Evolutionary conservation across 495 filamentous ascomycete species (phyloP).

Genomic region (Aspergillus taichungensis): DNA sequence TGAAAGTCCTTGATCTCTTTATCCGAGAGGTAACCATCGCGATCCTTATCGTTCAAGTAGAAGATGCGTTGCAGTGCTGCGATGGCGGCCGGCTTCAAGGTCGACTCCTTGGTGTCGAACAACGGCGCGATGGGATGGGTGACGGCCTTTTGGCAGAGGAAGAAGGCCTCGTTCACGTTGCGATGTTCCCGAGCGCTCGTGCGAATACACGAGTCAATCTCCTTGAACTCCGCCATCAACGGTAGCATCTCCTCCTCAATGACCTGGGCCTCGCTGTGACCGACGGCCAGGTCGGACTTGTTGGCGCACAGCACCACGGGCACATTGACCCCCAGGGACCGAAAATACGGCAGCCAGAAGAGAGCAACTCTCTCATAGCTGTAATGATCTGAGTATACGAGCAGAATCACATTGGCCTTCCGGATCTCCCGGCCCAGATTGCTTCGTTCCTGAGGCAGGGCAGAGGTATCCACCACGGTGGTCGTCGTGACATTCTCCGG

Average conservation of each 20-base stretch:
- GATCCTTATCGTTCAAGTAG: conserved; percentile 91
- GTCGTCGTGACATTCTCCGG: conserved; percentile 93
- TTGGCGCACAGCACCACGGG: conserved; percentile 95
- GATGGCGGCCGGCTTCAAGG: conserved; percentile 79
- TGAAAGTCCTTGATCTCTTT: conserved; percentile 87
- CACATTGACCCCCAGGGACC: conserved; percentile 95
- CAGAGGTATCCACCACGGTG: conserved; percentile 93
- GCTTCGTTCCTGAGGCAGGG: conserved; percentile 83
- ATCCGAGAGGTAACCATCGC: conserved; percentile 89
- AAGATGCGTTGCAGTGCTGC: conserved; percentile 83
- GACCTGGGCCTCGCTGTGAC: conserved; percentile 66
- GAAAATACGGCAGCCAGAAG: conserved; percentile 97
- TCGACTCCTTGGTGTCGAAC: conserved; percentile 88
- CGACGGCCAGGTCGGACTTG: conserved; percentile 75
- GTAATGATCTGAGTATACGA: conserved; percentile 96
- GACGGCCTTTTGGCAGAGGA: conserved; percentile 96
- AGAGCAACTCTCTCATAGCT: conserved; percentile 96
- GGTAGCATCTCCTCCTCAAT: conserved; percentile 97
- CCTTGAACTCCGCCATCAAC: conserved; percentile 96
- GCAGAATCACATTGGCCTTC: conserved; percentile 92
- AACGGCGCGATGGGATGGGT: conserved; percentile 94
- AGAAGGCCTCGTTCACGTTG: conserved; percentile 96
- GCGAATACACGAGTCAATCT: conserved; percentile 95
- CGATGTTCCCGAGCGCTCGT: conserved; percentile 89
- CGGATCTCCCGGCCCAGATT: conserved; percentile 87